Evolutionary conservation across 2,329 filamentous ascomycete genomes (phyloP).

Genomic region (Pestalotiopsis fici): DNA sequence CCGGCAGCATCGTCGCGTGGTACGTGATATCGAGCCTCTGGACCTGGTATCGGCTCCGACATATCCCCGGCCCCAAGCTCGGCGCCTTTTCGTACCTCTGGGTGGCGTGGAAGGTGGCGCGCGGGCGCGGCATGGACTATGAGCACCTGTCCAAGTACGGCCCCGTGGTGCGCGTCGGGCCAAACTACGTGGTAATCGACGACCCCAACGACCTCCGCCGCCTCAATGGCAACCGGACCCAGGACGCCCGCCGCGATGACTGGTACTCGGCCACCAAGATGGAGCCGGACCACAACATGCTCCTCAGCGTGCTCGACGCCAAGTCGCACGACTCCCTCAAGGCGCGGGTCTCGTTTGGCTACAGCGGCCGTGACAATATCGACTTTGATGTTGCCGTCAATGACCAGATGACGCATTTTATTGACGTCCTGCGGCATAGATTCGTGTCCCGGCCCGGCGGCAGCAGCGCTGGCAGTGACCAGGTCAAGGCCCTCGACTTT

Average conservation of each 20-base stretch:
- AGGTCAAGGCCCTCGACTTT: slow-evolving; percentile 2
- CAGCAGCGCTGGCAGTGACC: no score
- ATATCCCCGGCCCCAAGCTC: slow-evolving; percentile 1
- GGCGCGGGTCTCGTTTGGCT: slow-evolving; percentile 36
- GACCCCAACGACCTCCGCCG: slow-evolving; percentile 39
- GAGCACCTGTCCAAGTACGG: slow-evolving; percentile 22
- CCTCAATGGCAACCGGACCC: slow-evolving; percentile 35
- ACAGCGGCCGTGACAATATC: slow-evolving; percentile 23
- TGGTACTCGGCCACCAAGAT: slow-evolving; percentile 54
- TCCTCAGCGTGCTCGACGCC: slow-evolving; percentile 49
- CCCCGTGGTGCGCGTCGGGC: slow-evolving; percentile 41
- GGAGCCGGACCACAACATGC: slow-evolving; percentile 54
- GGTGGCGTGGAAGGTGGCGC: background rate
- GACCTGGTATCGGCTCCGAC: slow-evolving; percentile 3
- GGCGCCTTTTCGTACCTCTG: slow-evolving; percentile 6
- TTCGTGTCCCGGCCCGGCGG: slow-evolving; percentile 11
- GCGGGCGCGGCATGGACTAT: background rate
- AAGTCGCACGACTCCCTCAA: slow-evolving; percentile 40
- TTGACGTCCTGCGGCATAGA: slow-evolving; percentile 42
- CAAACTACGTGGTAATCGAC: slow-evolving; percentile 39
- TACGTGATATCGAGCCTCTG: slow-evolving; percentile 10
- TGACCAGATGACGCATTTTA: slow-evolving; percentile 38
- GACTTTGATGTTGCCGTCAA: slow-evolving; percentile 40
- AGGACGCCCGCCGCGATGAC: slow-evolving; percentile 31
- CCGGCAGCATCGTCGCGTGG: background rate